Evolutionary conservation across 75 land plant genomes (phyloP), one percentile per base, ranked within the genome.

Genomic region (Azolla pinnata): DNA sequence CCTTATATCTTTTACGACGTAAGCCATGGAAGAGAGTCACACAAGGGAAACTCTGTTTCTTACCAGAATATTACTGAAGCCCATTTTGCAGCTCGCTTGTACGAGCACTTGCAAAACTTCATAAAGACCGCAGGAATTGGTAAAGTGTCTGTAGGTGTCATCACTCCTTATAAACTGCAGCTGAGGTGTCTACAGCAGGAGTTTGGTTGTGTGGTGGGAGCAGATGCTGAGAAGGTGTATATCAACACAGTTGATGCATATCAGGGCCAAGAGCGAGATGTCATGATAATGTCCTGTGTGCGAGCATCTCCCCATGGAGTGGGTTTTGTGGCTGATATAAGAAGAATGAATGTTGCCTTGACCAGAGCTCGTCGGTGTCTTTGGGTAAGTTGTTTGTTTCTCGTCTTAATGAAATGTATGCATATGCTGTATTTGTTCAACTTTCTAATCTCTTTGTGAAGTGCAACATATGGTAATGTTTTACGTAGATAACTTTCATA

Each of bases 301-400:
- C 87, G 99, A 44, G 99, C 99, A 18, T 95, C 99, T 2, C 65
- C 48, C 35, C 97, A 89, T 74, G 99, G 99, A 5, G 96, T 95
- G 14, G 99, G 99, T 2, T 95, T 95, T 80, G 99, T 95, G 31
- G 87, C 99, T 33, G 99, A 95, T 56, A 81, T 95, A 23, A 79
- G 99, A 0, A 80, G 99, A 5, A 95, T 95, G 99, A 95, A 95
- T 81, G 99, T 95, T 48, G 99, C 99, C 49, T 78, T 95, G n/a
- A 95, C 99, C 59, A 83, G 99, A 62, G 99, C 96, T 35, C 78
- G 88, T 31, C 78, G 99, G 63, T 96, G 87, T 4, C 74, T 95
- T 1, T 95, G 99, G 99, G 99, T 95, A 75, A 63, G 81, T 44
- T 30, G 7, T 8, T 44, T 58, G 23, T 19, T 21, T 27, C 31